These are phyloP conservation scores for Cladosporium sp. DNA, from an alignment of 2,329 filamentous ascomycete genomes.

Conservation along the genomic window DNA sequence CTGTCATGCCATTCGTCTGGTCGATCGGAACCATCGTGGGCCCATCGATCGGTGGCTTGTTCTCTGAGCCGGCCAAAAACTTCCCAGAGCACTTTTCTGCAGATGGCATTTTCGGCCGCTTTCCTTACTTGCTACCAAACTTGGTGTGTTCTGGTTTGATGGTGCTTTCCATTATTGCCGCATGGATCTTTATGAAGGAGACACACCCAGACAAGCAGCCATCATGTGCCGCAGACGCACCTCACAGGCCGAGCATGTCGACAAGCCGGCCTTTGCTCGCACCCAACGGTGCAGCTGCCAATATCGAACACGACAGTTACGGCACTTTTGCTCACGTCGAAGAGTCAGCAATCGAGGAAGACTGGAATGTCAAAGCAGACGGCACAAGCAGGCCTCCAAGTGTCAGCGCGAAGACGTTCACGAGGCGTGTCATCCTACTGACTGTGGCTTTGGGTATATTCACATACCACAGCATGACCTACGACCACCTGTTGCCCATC, in stretches of 20 bases:
- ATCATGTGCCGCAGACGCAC: slow-evolving; percentile 34
- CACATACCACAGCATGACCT: slow-evolving; percentile 93
- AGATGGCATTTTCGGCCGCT: slow-evolving; percentile 67
- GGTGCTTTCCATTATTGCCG: slow-evolving; percentile 71
- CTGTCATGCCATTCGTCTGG: slow-evolving; percentile 94
- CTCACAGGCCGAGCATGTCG: slow-evolving; percentile 16
- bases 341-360: slow-evolving; percentile 48
- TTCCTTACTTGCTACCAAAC: slow-evolving; percentile 87
- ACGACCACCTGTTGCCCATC: slow-evolving; percentile 86
- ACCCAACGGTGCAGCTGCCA: slow-evolving; percentile 66
- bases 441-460: slow-evolving; percentile 83
- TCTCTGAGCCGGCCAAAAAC: slow-evolving; percentile 71
- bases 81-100: slow-evolving; percentile 68
- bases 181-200: slow-evolving; percentile 79
- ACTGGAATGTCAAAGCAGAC: slow-evolving; percentile 50
- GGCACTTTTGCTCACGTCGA: slow-evolving; percentile 43
- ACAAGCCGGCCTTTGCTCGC: slow-evolving; percentile 6
- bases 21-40: slow-evolving; percentile 84
- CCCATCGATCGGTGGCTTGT: slow-evolving; percentile 80
- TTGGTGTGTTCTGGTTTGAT: slow-evolving; percentile 75
- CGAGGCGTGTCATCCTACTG: slow-evolving; percentile 66
- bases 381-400: slow-evolving; percentile 35
- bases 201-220: slow-evolving; percentile 81
- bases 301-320: slow-evolving; percentile 66
- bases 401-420: slow-evolving; percentile 49